phyloP scores from a whole-genome alignment of 768 basidiomycete species.

The Serendipita sp. region DNA sequence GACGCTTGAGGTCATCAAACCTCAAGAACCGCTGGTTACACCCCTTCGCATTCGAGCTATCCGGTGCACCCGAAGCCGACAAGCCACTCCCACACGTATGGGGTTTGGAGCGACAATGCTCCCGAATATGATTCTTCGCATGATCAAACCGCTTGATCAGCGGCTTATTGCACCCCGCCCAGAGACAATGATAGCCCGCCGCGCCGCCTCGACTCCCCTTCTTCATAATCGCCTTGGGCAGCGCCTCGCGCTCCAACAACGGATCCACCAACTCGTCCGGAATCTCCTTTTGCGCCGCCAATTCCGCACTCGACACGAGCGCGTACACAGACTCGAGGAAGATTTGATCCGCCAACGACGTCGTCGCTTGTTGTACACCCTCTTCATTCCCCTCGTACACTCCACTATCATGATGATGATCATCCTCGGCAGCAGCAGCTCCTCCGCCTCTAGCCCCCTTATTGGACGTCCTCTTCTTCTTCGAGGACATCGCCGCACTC shows the following conservation, averaged over 20 bases:
- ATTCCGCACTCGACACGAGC: neutral
- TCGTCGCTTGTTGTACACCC: no score
- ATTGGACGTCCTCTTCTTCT: no score
- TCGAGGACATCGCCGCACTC: no score
- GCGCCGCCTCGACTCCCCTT: neutral
- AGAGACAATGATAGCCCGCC: neutral
- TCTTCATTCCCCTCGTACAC: no score
- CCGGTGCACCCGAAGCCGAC: neutral
- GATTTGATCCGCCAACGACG: neutral
- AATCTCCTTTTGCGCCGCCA: neutral
- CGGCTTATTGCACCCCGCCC: neutral
- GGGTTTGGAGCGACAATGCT: neutral
- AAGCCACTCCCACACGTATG: neutral
- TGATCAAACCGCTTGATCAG: conserved; percentile 4
- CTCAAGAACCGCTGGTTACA: neutral
- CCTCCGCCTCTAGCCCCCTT: neutral
- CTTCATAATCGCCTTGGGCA: neutral
- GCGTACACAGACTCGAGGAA: neutral
- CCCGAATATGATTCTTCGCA: neutral
- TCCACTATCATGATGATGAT: no score
- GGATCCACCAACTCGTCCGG: conserved; percentile 1
- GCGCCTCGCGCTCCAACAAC: neutral
- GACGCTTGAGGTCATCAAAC: conserved; percentile 2
- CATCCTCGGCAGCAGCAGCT: neutral
- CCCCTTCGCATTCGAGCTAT: neutral